Evolutionary conservation across 2,329 filamentous ascomycete genomes (phyloP), one percentile per base, ranked within the genome.

Genomic region (Ophiostoma pallidulum): DNA sequence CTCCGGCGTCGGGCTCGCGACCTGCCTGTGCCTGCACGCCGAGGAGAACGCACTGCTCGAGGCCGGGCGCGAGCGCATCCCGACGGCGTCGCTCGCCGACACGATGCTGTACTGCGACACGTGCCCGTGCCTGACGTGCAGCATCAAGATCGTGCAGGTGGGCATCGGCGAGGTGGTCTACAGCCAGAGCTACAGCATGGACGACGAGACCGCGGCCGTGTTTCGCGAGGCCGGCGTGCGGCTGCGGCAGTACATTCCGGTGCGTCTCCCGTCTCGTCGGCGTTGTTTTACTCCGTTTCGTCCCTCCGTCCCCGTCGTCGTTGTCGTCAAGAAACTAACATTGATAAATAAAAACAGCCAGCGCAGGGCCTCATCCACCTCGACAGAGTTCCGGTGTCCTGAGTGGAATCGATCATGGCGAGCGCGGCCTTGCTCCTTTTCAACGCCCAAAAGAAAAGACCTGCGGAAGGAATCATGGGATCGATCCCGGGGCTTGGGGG

Each of bases 11-110:
- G 81, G 78, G 1, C 74, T 98, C 18, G 80, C 82, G 4, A 95
- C 91, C 6, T 98, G 92, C 60, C 74, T 97, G 42, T 98, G 92
- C 64, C 78, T 98, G n/a, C 92, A 98, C 64, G 92, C 92, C 1
- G 92, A 98, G 69, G 92, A 98, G 68, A 98, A 98, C 63, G 92
- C 92, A 1, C 73, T 98, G 49, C 73, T 98, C 9, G 92, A 98
- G 70, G 92, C 92, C 18, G 92, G 92, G 1, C 74, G 92, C 57
- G 92, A 97, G 65, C 75, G 92, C 49, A 88, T 98, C 56, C 50
- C 54, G 26, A 44, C 53, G 13, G 32, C 45, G n/a, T 20, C 51
- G 3, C 74, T 87, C 18, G 84, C 87, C 47, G 86, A 82, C 4
- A 79, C 86, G 32, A 85, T 88, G 42, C 70, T 98, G 22, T 98